Conservation (phyloP, 2,329 filamentous ascomycete species). For the Fusarium incarnatum region DNA sequence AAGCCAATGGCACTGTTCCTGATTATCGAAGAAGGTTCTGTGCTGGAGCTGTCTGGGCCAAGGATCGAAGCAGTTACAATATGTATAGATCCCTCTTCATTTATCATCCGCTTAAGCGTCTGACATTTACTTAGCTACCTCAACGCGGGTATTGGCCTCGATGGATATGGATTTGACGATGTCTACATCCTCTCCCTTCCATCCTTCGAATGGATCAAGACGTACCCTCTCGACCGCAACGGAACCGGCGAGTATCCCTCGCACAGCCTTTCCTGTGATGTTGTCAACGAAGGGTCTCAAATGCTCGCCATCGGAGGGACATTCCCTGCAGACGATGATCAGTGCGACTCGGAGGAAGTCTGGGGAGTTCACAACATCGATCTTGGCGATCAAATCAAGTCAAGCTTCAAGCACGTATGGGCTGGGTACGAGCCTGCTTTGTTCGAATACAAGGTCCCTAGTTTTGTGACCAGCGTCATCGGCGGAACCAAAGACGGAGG, state of each 20-base stretch:
- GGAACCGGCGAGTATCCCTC: slow-evolving; percentile 6
- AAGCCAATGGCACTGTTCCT: background rate
- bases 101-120: fast-evolving
- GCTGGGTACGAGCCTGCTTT: slow-evolving; percentile 2
- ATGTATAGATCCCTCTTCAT: background rate
- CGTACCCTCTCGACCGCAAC: slow-evolving; percentile 7
- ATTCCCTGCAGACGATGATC: background rate
- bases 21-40: background rate
- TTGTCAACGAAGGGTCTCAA: slow-evolving; percentile 2
- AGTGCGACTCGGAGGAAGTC: background rate
- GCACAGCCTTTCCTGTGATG: slow-evolving; percentile 1
- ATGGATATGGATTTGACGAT: background rate
- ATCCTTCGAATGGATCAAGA: slow-evolving; percentile 1
- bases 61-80: slow-evolving; percentile 8
- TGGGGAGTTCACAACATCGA: slow-evolving; percentile 4
- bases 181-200: background rate
- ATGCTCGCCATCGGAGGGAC: background rate
- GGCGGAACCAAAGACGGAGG: background rate
- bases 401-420: slow-evolving; percentile 7
- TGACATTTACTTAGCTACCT: background rate
- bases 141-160: background rate
- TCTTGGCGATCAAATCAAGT: background rate
- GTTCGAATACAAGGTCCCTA: background rate
- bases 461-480: background rate
- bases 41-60: background rate